phyloP scores from a whole-genome alignment of 108 stramenopile genomes.

The Chaetoceros tenuissimus region DNA sequence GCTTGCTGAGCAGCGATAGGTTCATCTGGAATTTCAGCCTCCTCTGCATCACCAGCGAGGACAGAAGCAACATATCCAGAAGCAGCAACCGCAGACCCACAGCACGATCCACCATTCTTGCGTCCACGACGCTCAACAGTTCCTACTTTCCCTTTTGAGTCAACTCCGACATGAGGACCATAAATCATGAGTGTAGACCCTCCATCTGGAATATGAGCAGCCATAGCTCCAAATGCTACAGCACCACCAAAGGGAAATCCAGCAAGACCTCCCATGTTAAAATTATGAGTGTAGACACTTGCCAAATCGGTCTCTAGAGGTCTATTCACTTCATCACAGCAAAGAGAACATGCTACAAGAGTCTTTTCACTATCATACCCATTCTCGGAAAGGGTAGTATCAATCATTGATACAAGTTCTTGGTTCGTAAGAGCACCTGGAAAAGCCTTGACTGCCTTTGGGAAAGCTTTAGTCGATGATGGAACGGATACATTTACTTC shows the following conservation, averaged over 20 bases:
- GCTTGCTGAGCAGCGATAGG: slow-evolving; percentile 44
- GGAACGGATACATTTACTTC: neutral
- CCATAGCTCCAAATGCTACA: slow-evolving; percentile 55
- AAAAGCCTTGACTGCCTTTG: neutral
- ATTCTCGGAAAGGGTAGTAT: too few relatives aligned
- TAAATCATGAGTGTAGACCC: slow-evolving; percentile 45
- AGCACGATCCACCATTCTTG: slow-evolving; percentile 39
- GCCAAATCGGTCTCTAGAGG: slow-evolving; percentile 40
- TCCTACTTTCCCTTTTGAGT: slow-evolving; percentile 47
- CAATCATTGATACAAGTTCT: neutral
- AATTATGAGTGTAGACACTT: slow-evolving; percentile 22
- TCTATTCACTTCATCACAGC: slow-evolving; percentile 59
- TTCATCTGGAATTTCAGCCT: slow-evolving; percentile 5
- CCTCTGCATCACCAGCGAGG: slow-evolving; percentile 1
- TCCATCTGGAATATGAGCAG: slow-evolving; percentile 58
- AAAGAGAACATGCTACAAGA: slow-evolving; percentile 20
- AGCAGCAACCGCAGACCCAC: slow-evolving; percentile 56
- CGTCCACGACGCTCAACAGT: slow-evolving; percentile 53
- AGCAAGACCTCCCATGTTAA: slow-evolving; percentile 41
- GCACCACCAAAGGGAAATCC: slow-evolving; percentile 55
- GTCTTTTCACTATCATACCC: neutral
- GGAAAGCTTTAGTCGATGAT: neutral
- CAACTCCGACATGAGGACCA: too few relatives aligned
- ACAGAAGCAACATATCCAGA: slow-evolving; percentile 23
- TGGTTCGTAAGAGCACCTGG: neutral